Percentiles rank a stretch among this genome's conserved stretches.
Evolutionary conservation across 2,329 filamentous ascomycete genomes (phyloP).

Genomic region (Biscogniauxia sp.): DNA sequence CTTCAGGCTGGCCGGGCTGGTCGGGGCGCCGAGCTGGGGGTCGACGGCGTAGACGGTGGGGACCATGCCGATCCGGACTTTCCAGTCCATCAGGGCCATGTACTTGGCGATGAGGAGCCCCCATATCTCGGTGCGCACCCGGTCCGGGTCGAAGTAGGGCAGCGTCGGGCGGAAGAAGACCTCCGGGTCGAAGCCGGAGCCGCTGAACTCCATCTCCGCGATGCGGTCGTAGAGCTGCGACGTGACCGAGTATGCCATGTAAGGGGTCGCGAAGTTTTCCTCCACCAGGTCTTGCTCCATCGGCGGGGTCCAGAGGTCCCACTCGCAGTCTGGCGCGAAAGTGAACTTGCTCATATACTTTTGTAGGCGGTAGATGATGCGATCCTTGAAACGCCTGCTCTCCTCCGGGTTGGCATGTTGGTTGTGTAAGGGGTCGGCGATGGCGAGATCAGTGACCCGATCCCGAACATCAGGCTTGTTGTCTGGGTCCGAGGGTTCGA

Average conservation of each 20-base stretch:
- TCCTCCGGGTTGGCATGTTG: background rate
- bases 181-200: background rate
- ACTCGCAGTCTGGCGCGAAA: background rate
- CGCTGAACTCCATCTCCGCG: background rate
- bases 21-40: background rate
- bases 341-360: background rate
- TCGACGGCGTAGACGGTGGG: background rate
- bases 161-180: slow-evolving; percentile 2
- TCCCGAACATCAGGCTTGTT: background rate
- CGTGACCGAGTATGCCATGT: slow-evolving; percentile 1
- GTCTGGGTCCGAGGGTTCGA: background rate
- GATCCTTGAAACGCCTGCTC: background rate
- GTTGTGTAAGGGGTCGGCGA: background rate
- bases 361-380: background rate
- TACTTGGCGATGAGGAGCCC: slow-evolving; percentile 3
- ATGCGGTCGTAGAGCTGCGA: slow-evolving; percentile 9
- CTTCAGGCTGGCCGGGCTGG: background rate
- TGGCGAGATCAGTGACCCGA: background rate
- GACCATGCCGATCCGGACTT: slow-evolving; percentile 6
- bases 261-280: background rate
- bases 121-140: slow-evolving; percentile 8
- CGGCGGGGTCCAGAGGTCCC: background rate
- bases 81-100: slow-evolving; percentile 4
- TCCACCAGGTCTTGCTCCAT: background rate
- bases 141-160: slow-evolving; percentile 7